A percentile compares a stretch with the other conserved stretches of the same genome.
Conservation (phyloP, 257 asterid species). For the Plectranthus barbatus region DNA sequence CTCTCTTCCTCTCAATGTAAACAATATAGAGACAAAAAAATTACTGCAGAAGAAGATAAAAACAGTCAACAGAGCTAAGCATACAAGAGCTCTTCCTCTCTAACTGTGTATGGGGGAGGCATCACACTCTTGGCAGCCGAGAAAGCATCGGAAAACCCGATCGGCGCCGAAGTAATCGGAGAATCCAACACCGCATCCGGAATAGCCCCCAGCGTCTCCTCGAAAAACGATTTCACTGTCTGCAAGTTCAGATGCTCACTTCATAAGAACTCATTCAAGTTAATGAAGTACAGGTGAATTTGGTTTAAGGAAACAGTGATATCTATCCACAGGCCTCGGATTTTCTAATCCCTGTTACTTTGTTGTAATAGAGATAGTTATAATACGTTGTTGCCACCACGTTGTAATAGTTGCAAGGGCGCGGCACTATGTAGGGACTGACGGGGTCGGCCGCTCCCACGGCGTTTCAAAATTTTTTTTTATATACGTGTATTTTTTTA, state of each 20-base stretch:
- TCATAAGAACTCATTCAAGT: too few species aligned
- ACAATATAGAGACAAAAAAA: neutral
- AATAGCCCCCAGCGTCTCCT: conserved; percentile 56
- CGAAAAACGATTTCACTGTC: conserved; percentile 66
- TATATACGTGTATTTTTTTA: too few species aligned
- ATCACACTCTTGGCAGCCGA: conserved; percentile 47
- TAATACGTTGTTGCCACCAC: too few species aligned
- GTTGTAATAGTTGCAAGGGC: too few species aligned
- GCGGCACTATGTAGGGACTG: neutral
- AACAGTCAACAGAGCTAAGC: conserved; percentile 13
- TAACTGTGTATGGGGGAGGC: neutral
- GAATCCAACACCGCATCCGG: conserved; percentile 76
- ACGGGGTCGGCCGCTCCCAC: too few species aligned
- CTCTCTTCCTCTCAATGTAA: too few species aligned
- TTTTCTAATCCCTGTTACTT: too few species aligned
- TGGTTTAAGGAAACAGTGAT: too few species aligned
- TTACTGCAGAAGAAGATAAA: neutral
- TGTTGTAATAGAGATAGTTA: too few species aligned
- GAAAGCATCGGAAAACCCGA: conserved; percentile 37
- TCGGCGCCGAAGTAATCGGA: conserved; percentile 37
- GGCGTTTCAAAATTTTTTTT: too few species aligned
- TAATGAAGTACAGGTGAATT: too few species aligned
- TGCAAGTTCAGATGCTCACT: conserved; percentile 20
- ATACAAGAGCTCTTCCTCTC: conserved; percentile 61
- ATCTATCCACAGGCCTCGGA: neutral